Conservation (phyloP, 164 flowering plant species). For the Chimonanthus praecox region DNA sequence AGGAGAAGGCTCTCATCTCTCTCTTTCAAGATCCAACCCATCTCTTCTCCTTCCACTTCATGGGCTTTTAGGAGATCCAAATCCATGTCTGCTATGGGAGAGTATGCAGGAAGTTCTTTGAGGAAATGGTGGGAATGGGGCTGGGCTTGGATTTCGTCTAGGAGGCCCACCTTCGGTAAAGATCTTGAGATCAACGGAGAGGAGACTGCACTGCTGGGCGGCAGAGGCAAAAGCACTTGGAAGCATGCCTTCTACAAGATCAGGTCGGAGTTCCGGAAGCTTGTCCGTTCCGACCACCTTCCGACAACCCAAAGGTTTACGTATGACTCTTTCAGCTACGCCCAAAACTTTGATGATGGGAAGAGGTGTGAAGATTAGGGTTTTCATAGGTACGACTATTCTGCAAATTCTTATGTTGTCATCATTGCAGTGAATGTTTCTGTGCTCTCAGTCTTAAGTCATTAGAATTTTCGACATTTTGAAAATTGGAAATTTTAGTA, state of each 20-base stretch:
- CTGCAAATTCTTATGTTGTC: no score
- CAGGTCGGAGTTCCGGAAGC: conserved; percentile 43
- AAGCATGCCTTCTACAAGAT: conserved; percentile 61
- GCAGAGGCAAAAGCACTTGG: conserved; percentile 55
- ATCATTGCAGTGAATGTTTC: no score
- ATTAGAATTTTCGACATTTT: no score
- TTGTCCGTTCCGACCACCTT: conserved; percentile 32
- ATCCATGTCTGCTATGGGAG: conserved; percentile 52
- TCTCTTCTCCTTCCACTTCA: conserved; percentile 32
- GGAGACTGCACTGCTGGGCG: conserved; percentile 43
- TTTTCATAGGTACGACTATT: no score
- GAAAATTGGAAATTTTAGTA: no score
- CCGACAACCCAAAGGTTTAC: conserved; percentile 46
- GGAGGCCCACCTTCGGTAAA: conserved; percentile 55
- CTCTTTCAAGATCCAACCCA: conserved; percentile 37
- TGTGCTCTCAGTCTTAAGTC: no score
- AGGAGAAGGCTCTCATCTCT: conserved; percentile 55
- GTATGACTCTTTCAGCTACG: conserved; percentile 36
- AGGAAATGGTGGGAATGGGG: conserved; percentile 78
- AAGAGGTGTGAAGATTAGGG: conserved; percentile 3
- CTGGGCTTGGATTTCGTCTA: conserved; percentile 68
- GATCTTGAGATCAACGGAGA: conserved; percentile 89
- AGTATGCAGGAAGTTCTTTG: conserved; percentile 45
- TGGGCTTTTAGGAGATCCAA: conserved; percentile 57
- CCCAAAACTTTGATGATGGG: conserved; percentile 40